phyloP scores from a whole-genome alignment of 2,329 filamentous ascomycete species.

The Pseudocercospora musae region DNA sequence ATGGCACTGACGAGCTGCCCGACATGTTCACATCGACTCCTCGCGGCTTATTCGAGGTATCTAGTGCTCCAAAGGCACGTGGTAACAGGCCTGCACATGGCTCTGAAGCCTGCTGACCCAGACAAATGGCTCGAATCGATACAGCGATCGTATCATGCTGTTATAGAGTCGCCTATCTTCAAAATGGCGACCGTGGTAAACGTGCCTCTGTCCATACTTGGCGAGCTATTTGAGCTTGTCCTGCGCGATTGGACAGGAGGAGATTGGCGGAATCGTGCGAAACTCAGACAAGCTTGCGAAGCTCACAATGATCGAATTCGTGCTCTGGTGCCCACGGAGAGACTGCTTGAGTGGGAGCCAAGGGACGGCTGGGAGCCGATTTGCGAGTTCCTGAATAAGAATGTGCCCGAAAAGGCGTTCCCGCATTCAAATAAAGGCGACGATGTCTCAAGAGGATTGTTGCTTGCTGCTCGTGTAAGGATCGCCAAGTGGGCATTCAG shows the following conservation, averaged over 20 bases:
- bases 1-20: too few relatives aligned
- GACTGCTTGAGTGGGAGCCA: conserved; percentile 27
- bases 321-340: conserved; percentile 15
- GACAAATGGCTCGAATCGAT: conserved; percentile 38
- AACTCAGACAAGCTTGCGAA: conserved; percentile 8
- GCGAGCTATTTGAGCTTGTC: conserved; percentile 8
- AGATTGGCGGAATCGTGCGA: conserved; percentile 7
- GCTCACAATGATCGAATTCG: conserved; percentile 12
- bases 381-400: conserved; percentile 30
- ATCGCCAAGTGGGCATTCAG: neutral
- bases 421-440: conserved; percentile 19
- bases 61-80: too few relatives aligned
- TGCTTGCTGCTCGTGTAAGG: neutral
- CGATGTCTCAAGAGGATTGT: conserved; percentile 4
- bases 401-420: conserved; percentile 24
- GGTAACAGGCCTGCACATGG: too few relatives aligned
- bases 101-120: too few relatives aligned
- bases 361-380: conserved; percentile 31
- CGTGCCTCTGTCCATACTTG: conserved; percentile 3
- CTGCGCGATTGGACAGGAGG: conserved; percentile 9
- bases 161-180: conserved; percentile 5
- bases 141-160: conserved; percentile 6
- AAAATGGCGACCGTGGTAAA: conserved; percentile 4
- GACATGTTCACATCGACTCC: too few relatives aligned
- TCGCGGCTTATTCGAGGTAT: too few relatives aligned